Evolutionary conservation across 768 basidiomycete species (phyloP), one percentile per base, ranked within the genome.

Genomic region (Pleurotus salmoneostramineus): DNA sequence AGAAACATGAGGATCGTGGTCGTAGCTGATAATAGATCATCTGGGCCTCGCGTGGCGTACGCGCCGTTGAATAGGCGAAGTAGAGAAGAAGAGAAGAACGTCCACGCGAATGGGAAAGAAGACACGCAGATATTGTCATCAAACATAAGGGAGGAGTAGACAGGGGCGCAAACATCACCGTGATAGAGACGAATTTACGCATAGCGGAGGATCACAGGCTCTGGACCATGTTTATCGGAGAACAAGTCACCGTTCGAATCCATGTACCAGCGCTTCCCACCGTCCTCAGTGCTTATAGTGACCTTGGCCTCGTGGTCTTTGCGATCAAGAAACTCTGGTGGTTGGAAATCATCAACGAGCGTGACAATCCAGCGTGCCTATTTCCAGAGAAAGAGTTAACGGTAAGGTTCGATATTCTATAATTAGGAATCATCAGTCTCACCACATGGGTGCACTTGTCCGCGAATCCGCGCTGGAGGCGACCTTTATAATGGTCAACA

Each of bases 261-360:
- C 40, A 55, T 37, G 32, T 55, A 32, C 52, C 52, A 55, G 52
- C 52, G 52, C 14, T 42, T 42, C 37, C 52, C 52, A 21, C 31
- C 17, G 27, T 35, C 35, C 8, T 55, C 36, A 8, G 36, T 43
- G 32, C 17, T 31, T 15, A 43, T 43, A 10, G 15, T 55, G 14
- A 43, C 52, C 15, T 43, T n/a, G 0, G 21, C 52, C 32, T 55
- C 37, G 10, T 21, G n/a, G 1, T n/a, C n/a, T 6, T 15, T 42
- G 8, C 37, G 31, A 32, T 55, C 52, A 32, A 42, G 40, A 44
- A n/a, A 42, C 37, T 11, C 8, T 17, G 52, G 11, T 15, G 27
- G 21, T 40, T 14, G 52, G 36, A 7, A 27, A 27, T 27, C 21
- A 27, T 55, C 40, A 10, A 7, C 40, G 4, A 55, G 52, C 8